Evolutionary conservation across 108 stramenopile species (phyloP).

Genomic region (Pseudonitzschia multistriata): DNA sequence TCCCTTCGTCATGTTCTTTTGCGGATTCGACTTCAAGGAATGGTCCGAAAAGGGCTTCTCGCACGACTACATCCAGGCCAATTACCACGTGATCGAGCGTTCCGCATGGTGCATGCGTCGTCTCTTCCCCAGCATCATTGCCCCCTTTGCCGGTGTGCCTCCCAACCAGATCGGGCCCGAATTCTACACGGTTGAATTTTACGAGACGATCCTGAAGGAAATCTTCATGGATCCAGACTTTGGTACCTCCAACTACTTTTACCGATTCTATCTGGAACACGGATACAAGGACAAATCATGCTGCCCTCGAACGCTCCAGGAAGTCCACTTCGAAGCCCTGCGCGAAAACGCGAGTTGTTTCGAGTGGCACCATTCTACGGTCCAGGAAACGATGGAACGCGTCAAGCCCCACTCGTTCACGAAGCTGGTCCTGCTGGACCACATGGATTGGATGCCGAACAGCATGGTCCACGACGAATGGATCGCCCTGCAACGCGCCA

Average conservation of each 20-base stretch:
- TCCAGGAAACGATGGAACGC: constrained; percentile 64
- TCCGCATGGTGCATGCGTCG: constrained; percentile 52
- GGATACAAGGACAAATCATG: constrained; percentile 61
- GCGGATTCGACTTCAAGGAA: constrained; percentile 50
- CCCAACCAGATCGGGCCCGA: constrained; percentile 64
- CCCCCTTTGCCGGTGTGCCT: constrained; percentile 60
- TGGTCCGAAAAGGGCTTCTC: constrained; percentile 61
- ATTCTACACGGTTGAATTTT: constrained; percentile 61
- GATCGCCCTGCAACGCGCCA: constrained; percentile 59
- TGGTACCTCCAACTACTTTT: constrained; percentile 54
- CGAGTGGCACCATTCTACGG: constrained; percentile 63
- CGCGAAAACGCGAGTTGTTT: constrained; percentile 52
- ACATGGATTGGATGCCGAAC: constrained; percentile 73
- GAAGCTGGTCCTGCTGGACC: constrained; percentile 56
- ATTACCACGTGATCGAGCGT: constrained; percentile 49
- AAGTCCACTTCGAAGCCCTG: constrained; percentile 48
- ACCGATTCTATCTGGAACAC: constrained; percentile 56
- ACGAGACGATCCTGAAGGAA: constrained; percentile 52
- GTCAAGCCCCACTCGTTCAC: constrained; percentile 57
- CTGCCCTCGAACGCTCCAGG: constrained; percentile 52
- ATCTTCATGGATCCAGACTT: constrained; percentile 62
- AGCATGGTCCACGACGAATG: constrained; percentile 55
- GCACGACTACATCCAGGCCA: constrained; percentile 46
- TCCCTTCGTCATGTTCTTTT: constrained; percentile 50
- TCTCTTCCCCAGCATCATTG: constrained; percentile 52